phyloP scores from a whole-genome alignment of 2,329 filamentous ascomycete genomes.

The Monilinia vaccinii-corymbosi region DNA sequence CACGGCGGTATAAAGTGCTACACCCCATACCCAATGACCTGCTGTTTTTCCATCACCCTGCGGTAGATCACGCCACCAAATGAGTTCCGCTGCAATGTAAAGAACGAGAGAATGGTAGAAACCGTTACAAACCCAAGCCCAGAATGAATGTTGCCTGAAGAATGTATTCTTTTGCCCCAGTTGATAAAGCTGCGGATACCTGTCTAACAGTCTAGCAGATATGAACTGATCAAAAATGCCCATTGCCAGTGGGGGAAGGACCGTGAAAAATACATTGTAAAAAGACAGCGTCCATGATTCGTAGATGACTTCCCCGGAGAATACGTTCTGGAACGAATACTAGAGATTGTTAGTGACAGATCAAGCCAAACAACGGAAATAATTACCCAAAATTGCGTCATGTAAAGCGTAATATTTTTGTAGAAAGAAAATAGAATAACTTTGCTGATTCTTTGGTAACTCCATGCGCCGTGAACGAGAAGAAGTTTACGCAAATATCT shows the following conservation, averaged over 20 bases:
- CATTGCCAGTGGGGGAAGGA: conserved; percentile 84
- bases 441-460: conserved; percentile 93
- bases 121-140: conserved; percentile 85
- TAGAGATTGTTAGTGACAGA: conserved; percentile 30
- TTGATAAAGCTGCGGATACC: conserved; percentile 92
- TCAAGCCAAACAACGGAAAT: neutral
- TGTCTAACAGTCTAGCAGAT: conserved; percentile 82
- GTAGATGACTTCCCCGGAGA: conserved; percentile 95
- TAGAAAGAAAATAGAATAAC: conserved; percentile 98
- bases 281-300: conserved; percentile 99
- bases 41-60: conserved; percentile 71
- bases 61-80: conserved; percentile 74
- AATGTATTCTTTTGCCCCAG: conserved; percentile 89
- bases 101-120: conserved; percentile 92
- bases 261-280: conserved; percentile 98
- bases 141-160: conserved; percentile 88
- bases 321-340: conserved; percentile 97
- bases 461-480: conserved; percentile 93
- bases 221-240: conserved; percentile 98
- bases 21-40: conserved; percentile 97
- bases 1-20: conserved; percentile 87
- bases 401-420: conserved; percentile 97
- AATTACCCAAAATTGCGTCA: conserved; percentile 97
- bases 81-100: conserved; percentile 74
- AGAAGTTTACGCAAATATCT: conserved; percentile 88